Conservation (phyloP, 2,329 filamentous ascomycete species). For the Bipolaris oryzae region DNA sequence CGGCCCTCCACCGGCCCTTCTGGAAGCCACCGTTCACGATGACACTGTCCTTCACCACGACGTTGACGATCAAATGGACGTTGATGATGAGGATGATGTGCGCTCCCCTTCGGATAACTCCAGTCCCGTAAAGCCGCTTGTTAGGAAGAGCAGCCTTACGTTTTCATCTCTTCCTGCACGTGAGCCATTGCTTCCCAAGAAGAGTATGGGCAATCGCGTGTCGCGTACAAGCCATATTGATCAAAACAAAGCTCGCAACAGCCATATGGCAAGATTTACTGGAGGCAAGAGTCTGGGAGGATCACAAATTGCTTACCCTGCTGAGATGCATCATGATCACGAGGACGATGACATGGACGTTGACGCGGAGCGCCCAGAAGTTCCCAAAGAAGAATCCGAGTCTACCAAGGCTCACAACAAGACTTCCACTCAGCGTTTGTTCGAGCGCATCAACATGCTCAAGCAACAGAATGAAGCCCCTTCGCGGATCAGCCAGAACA, state of each 20-base stretch:
- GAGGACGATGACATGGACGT: conserved; percentile 65
- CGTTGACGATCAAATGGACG: conserved; percentile 49
- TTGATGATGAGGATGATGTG: conserved; percentile 58
- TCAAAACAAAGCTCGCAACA: conserved; percentile 64
- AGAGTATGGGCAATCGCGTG: conserved; percentile 74
- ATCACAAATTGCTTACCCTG: conserved; percentile 40
- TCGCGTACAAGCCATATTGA: conserved; percentile 83
- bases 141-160: conserved; percentile 92
- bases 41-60: conserved; percentile 42
- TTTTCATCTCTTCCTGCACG: conserved; percentile 92
- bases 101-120: conserved; percentile 71
- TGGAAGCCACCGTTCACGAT: conserved; percentile 29
- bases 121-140: conserved; percentile 74
- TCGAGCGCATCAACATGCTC: conserved; percentile 87
- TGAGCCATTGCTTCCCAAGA: conserved; percentile 83
- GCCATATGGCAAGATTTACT: conserved; percentile 75
- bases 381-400: conserved; percentile 55
- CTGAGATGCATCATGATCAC: conserved; percentile 52
- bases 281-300: conserved; percentile 71
- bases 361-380: conserved; percentile 49
- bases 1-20: conserved; percentile 29
- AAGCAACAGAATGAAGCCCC: conserved; percentile 55
- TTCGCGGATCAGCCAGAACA: conserved; percentile 47
- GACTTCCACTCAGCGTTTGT: conserved; percentile 89
- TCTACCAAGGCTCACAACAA: conserved; percentile 72